Evolutionary conservation across 768 basidiomycete genomes (phyloP).

Genomic region (Calocera viscosa): DNA sequence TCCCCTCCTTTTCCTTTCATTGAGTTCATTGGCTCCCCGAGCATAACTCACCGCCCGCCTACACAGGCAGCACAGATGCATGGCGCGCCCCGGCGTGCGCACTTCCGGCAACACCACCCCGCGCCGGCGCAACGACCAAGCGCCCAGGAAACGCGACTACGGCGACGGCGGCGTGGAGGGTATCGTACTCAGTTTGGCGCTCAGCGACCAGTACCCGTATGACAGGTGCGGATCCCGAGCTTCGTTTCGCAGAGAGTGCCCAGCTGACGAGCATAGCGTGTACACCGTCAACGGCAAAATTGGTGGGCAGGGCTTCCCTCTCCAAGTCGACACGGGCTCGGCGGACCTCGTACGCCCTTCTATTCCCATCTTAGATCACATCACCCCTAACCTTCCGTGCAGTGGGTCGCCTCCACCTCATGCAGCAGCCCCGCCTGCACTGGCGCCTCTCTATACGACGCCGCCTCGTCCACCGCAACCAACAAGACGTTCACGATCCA

Average conservation of each 20-base stretch:
- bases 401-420: conserved; percentile 66
- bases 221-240: neutral
- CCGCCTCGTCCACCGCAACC: conserved; percentile 34
- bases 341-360: conserved; percentile 52
- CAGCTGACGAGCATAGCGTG: conserved; percentile 30
- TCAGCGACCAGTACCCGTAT: neutral
- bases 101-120: neutral
- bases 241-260: neutral
- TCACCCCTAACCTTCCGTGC: conserved; percentile 8
- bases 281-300: conserved; percentile 52
- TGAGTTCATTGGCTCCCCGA: too few species aligned
- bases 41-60: too few species aligned
- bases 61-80: too few species aligned
- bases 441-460: conserved; percentile 42
- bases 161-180: neutral
- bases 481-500: conserved; percentile 36
- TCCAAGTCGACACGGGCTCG: conserved; percentile 73
- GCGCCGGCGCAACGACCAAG: neutral
- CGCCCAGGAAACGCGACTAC: neutral
- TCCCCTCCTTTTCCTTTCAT: neutral
- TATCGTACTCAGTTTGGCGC: neutral
- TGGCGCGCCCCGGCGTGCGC: too few species aligned
- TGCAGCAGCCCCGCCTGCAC: conserved; percentile 47
- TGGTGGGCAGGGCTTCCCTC: conserved; percentile 44
- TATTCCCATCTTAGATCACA: conserved; percentile 9